phyloP scores from a whole-genome alignment of 1,139 yeast species.

The Ogataea hybrid region DNA sequence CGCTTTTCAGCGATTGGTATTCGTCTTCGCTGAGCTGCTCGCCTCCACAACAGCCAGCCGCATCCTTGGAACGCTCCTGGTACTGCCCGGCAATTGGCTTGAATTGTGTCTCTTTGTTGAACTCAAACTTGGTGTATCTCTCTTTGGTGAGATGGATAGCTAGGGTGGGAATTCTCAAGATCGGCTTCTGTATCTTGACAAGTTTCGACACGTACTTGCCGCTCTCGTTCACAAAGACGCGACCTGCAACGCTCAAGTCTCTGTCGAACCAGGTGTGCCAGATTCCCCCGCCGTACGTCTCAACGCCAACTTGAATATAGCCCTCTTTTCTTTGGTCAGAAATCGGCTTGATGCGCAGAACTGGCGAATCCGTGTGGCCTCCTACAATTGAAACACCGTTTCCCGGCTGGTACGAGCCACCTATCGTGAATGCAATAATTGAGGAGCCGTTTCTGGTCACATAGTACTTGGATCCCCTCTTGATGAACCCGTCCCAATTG shows the following conservation, averaged over 20 bases:
- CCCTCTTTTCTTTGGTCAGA: conserved; percentile 73
- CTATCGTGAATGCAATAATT: conserved; percentile 81
- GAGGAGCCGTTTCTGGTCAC: conserved; percentile 89
- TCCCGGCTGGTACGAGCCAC: conserved; percentile 72
- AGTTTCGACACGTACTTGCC: conserved; percentile 62
- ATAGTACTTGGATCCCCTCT: conserved; percentile 63
- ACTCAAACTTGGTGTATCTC: conserved; percentile 75
- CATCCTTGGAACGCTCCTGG: neutral
- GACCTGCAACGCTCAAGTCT: conserved; percentile 87
- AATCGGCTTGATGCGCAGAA: conserved; percentile 85
- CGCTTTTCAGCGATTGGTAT: conserved; percentile 63
- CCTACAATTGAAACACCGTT: conserved; percentile 87
- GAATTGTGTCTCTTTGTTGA: conserved; percentile 84
- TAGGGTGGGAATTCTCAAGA: conserved; percentile 88
- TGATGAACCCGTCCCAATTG: conserved; percentile 63
- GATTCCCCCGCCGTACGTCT: conserved; percentile 92
- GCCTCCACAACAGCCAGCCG: conserved; percentile 42
- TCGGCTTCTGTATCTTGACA: conserved; percentile 77
- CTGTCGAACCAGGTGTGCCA: conserved; percentile 95
- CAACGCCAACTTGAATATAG: conserved; percentile 88
- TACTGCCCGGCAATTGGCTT: conserved; percentile 81
- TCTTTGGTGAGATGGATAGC: conserved; percentile 90
- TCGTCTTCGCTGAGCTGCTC: conserved; percentile 49
- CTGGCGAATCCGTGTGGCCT: conserved; percentile 96
- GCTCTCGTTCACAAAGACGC: conserved; percentile 66